phyloP scores from a whole-genome alignment of 257 asterid genomes.

The Vinca minor region DNA sequence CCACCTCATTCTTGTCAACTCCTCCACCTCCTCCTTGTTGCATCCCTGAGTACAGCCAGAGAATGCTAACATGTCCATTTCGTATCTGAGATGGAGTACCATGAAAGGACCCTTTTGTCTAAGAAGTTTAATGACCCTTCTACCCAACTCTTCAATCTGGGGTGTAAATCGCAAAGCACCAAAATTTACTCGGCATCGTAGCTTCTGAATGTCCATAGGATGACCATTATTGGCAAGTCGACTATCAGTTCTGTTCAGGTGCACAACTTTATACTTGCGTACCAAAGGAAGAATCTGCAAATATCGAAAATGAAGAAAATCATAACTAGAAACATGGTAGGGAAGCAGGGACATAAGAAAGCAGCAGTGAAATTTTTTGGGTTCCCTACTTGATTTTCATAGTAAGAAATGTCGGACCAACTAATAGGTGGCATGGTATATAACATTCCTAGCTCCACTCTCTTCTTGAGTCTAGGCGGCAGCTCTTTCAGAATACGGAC shows the following conservation, averaged over 20 bases:
- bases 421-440: conserved; percentile 85
- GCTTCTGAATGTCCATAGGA: conserved; percentile 81
- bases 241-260: conserved; percentile 81
- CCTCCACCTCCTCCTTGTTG: conserved; percentile 70
- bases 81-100: conserved; percentile 94
- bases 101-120: conserved; percentile 81
- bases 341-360: background rate
- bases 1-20: conserved; percentile 90
- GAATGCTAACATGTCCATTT: conserved; percentile 98
- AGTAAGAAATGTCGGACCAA: conserved; percentile 93
- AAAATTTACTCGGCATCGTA: conserved; percentile 90
- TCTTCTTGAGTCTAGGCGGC: conserved; percentile 77
- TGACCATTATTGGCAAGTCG: conserved; percentile 88
- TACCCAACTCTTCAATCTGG: conserved; percentile 89
- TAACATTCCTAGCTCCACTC: conserved; percentile 69
- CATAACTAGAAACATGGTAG: conserved; percentile 7
- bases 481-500: conserved; percentile 86
- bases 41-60: conserved; percentile 97
- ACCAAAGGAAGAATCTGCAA: conserved; percentile 84
- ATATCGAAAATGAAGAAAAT: conserved; percentile 12
- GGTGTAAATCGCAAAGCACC: conserved; percentile 73
- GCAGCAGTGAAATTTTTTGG: conserved; percentile 7
- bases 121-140: conserved; percentile 67
- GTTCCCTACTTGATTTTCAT: conserved; percentile 61
- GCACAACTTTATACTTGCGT: conserved; percentile 85